Evolutionary conservation across 2,329 filamentous ascomycete genomes (phyloP).

Genomic region (Anisogramma anomala): DNA sequence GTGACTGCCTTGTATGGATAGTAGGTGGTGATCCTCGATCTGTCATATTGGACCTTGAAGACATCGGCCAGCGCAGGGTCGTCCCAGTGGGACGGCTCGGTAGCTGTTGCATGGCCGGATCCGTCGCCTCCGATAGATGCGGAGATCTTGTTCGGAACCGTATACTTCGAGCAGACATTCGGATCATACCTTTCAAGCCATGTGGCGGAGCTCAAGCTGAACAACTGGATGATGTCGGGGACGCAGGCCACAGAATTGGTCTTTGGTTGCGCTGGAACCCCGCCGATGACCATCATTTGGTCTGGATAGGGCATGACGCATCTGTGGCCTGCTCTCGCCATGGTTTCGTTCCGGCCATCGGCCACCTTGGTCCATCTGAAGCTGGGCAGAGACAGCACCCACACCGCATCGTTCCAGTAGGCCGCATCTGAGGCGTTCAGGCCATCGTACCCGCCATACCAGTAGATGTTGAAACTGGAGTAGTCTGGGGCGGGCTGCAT

Average conservation of each 20-base stretch:
- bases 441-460: conserved; percentile 65
- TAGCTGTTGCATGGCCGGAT: conserved; percentile 58
- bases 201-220: conserved; percentile 56
- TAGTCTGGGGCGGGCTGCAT: conserved; percentile 59
- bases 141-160: conserved; percentile 53
- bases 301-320: conserved; percentile 67
- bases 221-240: conserved; percentile 46
- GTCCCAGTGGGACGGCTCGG: conserved; percentile 45
- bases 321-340: conserved; percentile 59
- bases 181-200: conserved; percentile 66
- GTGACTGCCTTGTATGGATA: conserved; percentile 45
- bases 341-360: conserved; percentile 35
- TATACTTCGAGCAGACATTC: conserved; percentile 50
- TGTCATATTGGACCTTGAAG: conserved; percentile 45
- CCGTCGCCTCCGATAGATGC: conserved; percentile 55
- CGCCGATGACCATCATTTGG: conserved; percentile 70
- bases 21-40: conserved; percentile 43
- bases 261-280: conserved; percentile 35
- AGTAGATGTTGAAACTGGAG: conserved; percentile 73
- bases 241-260: conserved; percentile 30
- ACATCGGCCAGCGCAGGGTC: conserved; percentile 35
- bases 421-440: conserved; percentile 22
- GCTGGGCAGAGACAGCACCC: conserved; percentile 67
- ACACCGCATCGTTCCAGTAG: conserved; percentile 54
- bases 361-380: conserved; percentile 62